Evolutionary conservation across 2,329 filamentous ascomycete genomes (phyloP).

Genomic region (Thielaviopsis ethacetica): DNA sequence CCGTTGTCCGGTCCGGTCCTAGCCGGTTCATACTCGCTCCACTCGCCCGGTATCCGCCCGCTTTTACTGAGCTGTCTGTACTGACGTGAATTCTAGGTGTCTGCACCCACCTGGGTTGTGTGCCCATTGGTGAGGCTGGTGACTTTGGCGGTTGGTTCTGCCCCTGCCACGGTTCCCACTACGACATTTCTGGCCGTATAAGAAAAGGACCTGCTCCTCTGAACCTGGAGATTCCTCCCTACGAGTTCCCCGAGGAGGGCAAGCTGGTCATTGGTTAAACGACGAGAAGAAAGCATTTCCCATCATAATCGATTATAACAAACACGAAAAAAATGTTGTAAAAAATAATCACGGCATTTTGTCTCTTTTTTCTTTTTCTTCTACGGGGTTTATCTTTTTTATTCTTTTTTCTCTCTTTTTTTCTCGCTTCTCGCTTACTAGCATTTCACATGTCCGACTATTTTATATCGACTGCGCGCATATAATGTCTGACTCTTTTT

Average conservation of each 20-base stretch:
- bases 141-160: conserved; percentile 99
- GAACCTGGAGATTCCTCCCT: conserved; percentile 87
- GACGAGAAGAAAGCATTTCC: conserved; percentile 12
- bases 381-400: conserved; percentile 1
- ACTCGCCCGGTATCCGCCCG: background rate
- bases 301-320: conserved; percentile 7
- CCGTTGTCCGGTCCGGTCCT: background rate
- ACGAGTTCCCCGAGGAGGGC: conserved; percentile 84
- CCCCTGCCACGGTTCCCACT: conserved; percentile 99
- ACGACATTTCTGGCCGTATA: conserved; percentile 98
- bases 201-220: conserved; percentile 93
- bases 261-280: conserved; percentile 84
- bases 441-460: background rate
- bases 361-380: conserved; percentile 1
- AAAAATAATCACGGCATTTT: conserved; percentile 6
- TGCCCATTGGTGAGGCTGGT: conserved; percentile 95
- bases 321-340: conserved; percentile 10
- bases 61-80: background rate
- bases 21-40: background rate
- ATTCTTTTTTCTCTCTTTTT: conserved; percentile 4
- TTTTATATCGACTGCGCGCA: background rate
- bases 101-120: conserved; percentile 98
- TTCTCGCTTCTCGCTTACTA: background rate
- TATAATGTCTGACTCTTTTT: background rate
- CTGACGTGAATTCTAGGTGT: conserved; percentile 44